These are phyloP conservation scores for Sarocladiaceae sp. DNA, from an alignment of 2,329 filamentous ascomycete species.

Conservation along the genomic window DNA sequence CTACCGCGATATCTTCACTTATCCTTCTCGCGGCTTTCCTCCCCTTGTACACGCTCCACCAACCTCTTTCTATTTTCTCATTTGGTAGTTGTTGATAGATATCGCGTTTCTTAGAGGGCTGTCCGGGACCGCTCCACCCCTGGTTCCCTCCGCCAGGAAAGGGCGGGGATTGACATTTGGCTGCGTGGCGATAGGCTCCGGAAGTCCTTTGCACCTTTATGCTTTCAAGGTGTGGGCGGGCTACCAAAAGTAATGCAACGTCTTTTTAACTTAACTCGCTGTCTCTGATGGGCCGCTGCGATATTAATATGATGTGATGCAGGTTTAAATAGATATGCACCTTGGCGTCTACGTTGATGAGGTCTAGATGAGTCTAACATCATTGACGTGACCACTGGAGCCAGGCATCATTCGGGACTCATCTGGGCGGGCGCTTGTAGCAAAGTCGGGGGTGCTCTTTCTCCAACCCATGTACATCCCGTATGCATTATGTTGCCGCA, in stretches of 20 bases:
- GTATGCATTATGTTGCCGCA: no score
- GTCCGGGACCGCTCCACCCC: conserved; percentile 8
- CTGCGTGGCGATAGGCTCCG: conserved; percentile 31
- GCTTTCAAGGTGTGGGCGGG: conserved; percentile 28
- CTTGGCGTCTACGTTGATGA: no score
- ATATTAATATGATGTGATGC: no score
- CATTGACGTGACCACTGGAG: no score
- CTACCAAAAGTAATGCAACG: conserved; percentile 38
- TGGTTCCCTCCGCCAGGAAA: conserved; percentile 9
- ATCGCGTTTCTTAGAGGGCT: conserved; percentile 20
- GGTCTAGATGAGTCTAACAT: no score
- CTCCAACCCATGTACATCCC: no score
- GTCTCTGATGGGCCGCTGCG: not conserved
- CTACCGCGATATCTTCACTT: not conserved
- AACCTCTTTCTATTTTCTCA: conserved; percentile 19
- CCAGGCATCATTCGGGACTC: no score
- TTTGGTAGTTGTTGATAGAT: conserved; percentile 34
- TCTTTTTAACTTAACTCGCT: conserved; percentile 27
- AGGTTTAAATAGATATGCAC: no score
- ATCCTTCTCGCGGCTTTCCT: not conserved
- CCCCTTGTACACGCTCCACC: not conserved
- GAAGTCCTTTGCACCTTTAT: conserved; percentile 31
- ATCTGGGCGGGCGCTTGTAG: no score
- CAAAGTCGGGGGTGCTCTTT: no score
- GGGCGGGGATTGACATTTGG: conserved; percentile 20